phyloP scores from a whole-genome alignment of 1,139 yeast genomes.

The Meyerozyma smithsonii region DNA sequence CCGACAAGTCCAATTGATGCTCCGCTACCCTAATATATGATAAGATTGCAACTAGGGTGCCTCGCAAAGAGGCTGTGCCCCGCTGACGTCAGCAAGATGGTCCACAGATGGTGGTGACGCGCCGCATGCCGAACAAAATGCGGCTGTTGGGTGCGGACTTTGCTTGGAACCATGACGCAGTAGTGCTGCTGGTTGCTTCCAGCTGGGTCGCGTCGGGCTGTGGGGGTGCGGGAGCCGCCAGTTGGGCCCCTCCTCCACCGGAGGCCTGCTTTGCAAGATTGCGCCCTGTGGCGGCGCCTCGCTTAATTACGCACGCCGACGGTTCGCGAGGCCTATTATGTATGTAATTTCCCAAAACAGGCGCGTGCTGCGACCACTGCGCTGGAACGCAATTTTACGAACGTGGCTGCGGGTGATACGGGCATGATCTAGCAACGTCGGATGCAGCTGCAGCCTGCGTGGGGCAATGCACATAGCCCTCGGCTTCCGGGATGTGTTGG shows the following conservation, averaged over 20 bases:
- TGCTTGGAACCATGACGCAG: background rate
- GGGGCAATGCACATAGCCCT: too few relatives aligned
- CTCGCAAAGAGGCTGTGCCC: constrained; percentile 3
- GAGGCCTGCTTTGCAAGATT: background rate
- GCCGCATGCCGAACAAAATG: background rate
- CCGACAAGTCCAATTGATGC: background rate
- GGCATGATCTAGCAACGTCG: too few relatives aligned
- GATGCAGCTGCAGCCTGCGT: too few relatives aligned
- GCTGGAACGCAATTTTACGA: too few relatives aligned
- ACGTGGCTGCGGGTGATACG: too few relatives aligned
- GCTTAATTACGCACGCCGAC: background rate
- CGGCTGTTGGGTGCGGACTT: background rate
- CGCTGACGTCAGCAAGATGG: background rate
- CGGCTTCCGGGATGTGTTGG: too few relatives aligned
- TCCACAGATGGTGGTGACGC: background rate
- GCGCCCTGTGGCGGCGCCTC: background rate
- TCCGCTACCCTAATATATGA: background rate
- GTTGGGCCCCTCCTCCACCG: too few relatives aligned
- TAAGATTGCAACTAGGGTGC: constrained; percentile 1
- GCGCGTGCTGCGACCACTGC: too few relatives aligned
- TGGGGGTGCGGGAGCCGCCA: background rate
- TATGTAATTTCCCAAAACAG: background rate
- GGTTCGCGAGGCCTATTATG: background rate
- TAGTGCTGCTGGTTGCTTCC: background rate
- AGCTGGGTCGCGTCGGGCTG: background rate